phyloP scores from a whole-genome alignment of 805 yeast species.

The Wickerhamiella domercqiae region DNA sequence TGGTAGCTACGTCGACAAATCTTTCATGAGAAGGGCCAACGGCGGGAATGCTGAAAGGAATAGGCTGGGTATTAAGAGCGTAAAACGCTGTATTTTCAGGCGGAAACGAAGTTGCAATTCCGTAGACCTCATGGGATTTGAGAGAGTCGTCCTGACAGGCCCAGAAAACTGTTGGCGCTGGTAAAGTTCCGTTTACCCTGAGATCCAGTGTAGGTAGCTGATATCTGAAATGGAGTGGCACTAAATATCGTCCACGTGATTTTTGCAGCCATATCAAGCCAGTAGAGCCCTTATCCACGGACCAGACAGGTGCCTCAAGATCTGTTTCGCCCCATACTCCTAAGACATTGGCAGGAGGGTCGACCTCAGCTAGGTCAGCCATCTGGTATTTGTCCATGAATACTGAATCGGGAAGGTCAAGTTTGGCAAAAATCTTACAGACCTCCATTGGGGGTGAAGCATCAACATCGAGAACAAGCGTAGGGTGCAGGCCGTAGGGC shows the following conservation, averaged over 20 bases:
- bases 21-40: conserved; percentile 24
- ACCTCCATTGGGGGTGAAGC: conserved; percentile 11
- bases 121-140: conserved; percentile 18
- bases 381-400: conserved; percentile 45
- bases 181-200: conserved; percentile 16
- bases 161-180: conserved; percentile 33
- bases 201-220: conserved; percentile 25
- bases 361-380: conserved; percentile 20
- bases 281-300: conserved; percentile 33
- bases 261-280: conserved; percentile 24
- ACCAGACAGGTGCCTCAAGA: conserved; percentile 41
- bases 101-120: conserved; percentile 34
- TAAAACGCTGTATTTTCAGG: conserved; percentile 29
- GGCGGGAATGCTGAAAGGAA: conserved; percentile 29
- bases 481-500: conserved; percentile 19
- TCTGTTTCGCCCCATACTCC: conserved; percentile 41
- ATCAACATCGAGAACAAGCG: conserved; percentile 5
- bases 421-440: conserved; percentile 32
- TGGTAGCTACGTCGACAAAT: conserved; percentile 26
- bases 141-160: conserved; percentile 26
- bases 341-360: conserved; percentile 22
- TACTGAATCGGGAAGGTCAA: conserved; percentile 31
- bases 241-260: conserved; percentile 21
- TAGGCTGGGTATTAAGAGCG: conserved; percentile 20
- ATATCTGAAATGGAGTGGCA: conserved; percentile 40